Base-by-base conservation (phyloP, 192 early-diverging fungal species). In the Spizellomyces punctatus region DNA sequence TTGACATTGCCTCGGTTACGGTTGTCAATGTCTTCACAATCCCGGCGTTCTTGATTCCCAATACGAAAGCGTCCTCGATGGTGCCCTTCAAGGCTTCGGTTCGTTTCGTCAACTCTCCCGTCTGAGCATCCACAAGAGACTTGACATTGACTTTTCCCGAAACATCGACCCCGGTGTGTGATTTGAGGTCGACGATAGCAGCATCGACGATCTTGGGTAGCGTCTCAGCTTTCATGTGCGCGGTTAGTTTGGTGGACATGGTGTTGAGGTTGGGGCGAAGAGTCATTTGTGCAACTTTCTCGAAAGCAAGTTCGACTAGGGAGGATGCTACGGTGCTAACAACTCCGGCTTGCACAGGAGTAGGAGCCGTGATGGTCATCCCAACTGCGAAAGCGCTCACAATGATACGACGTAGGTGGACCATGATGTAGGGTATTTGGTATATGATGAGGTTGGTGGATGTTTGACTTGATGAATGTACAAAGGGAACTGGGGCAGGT, bases 241-340 rank as follows among this genome's bases (percentile, higher is more conserved):
- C 7, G 7, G n/a, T 56, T n/a, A 56, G 54, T n/a, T n/a, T 19
- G 54, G 54, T 19, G 22, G 54, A 19, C 5, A 56, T 56, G 54
- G 54, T 19, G 54, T 19, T n/a, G 54, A 56, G n/a, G 54, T 56
- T 56, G 54, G 54, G 54, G 22, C 54, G 54, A n/a, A 56, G 54
- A 19, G 54, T 56, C n/a, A 19, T n/a, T 56, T 56, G 54, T n/a
- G 22, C 22, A 5, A 22, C 54, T 19, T 7, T n/a, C n/a, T 56
- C 54, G 54, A 56, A 4, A 22, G 54, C 54, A 22, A 56, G 54
- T n/a, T n/a, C n/a, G 54, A 56, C 54, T 19, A 56, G 22, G 54
- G 54, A n/a, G n/a, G 54, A 56, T n/a, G 54, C 54, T 36, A 36
- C 27, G 27, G 27, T 36, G 27, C 27, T 36, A 0, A 36, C 27